Percentiles rank a stretch among this genome's conserved stretches.
Conservation (phyloP, 2,329 filamentous ascomycete genomes). For the Nemania sp. region DNA sequence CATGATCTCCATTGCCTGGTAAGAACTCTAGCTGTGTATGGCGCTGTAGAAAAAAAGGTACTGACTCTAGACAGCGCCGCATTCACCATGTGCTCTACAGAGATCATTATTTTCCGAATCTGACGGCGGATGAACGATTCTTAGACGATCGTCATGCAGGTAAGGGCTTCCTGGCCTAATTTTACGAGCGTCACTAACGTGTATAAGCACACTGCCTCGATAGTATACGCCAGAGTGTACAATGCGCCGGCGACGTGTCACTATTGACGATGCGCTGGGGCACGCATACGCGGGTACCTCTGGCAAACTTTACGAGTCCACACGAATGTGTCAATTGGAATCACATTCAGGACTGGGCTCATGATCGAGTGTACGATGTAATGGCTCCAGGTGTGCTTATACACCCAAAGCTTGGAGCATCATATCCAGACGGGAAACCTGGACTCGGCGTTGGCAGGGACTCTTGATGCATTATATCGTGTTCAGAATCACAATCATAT, state of each 20-base stretch:
- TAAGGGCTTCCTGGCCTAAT: not conserved
- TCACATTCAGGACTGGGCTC: slow-evolving; percentile 3
- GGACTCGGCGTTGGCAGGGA: not conserved
- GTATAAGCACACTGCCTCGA: not conserved
- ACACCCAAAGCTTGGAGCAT: not conserved
- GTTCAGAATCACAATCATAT: not conserved
- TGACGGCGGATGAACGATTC: not conserved
- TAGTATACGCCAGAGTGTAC: not conserved
- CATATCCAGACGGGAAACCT: not conserved
- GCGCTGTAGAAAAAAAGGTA: not conserved
- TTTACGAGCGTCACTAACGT: not conserved
- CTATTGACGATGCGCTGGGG: slow-evolving; percentile 2
- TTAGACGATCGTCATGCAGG: not conserved
- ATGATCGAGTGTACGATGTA: not conserved
- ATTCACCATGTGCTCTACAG: not conserved
- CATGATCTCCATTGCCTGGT: slow-evolving; percentile 1
- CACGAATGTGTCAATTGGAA: slow-evolving; percentile 18
- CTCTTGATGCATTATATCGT: not conserved
- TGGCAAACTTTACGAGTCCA: not conserved
- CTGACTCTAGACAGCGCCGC: not conserved
- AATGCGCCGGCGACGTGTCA: not conserved
- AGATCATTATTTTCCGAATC: slow-evolving; percentile 1
- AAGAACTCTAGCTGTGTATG: not conserved
- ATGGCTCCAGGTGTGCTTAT: slow-evolving; percentile 10
- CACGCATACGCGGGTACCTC: not conserved